These are phyloP conservation scores for Phialophora verrucosa DNA, from an alignment of 2,329 filamentous ascomycete species.

Conservation along the genomic window DNA sequence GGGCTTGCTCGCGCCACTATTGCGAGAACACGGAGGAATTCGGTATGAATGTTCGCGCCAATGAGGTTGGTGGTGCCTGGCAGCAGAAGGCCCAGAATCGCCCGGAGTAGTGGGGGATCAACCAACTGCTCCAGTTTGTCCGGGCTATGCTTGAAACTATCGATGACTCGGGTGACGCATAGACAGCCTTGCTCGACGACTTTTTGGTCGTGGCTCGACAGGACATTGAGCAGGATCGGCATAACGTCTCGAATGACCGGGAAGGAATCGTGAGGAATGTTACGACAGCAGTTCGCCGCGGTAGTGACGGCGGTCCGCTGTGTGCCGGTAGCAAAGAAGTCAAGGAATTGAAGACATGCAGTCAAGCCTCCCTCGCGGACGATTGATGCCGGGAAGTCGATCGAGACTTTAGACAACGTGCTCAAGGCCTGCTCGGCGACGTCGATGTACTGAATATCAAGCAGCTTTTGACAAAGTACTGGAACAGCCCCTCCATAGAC, in stretches of 20 bases:
- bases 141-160: conserved; percentile 91
- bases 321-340: conserved; percentile 97
- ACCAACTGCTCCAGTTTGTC: conserved; percentile 91
- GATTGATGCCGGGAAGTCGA: conserved; percentile 93
- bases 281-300: conserved; percentile 96
- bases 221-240: conserved; percentile 88
- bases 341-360: conserved; percentile 92
- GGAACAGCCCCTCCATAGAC: conserved; percentile 97
- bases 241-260: conserved; percentile 91
- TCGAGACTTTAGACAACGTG: conserved; percentile 95
- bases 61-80: conserved; percentile 96
- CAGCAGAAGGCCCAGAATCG: conserved; percentile 82
- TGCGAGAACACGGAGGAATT: conserved; percentile 89
- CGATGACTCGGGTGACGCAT: conserved; percentile 92
- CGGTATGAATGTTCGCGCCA: conserved; percentile 90
- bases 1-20: conserved; percentile 91
- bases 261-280: conserved; percentile 93
- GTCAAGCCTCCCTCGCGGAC: conserved; percentile 94
- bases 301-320: conserved; percentile 96
- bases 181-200: conserved; percentile 96
- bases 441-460: conserved; percentile 97
- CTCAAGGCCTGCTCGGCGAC: conserved; percentile 95
- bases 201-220: conserved; percentile 90
- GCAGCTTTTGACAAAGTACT: conserved; percentile 88
- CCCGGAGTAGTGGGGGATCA: conserved; percentile 82